Base-by-base conservation (phyloP, 1,139 yeast species). In the Eremothecium cymbalariae region DNA sequence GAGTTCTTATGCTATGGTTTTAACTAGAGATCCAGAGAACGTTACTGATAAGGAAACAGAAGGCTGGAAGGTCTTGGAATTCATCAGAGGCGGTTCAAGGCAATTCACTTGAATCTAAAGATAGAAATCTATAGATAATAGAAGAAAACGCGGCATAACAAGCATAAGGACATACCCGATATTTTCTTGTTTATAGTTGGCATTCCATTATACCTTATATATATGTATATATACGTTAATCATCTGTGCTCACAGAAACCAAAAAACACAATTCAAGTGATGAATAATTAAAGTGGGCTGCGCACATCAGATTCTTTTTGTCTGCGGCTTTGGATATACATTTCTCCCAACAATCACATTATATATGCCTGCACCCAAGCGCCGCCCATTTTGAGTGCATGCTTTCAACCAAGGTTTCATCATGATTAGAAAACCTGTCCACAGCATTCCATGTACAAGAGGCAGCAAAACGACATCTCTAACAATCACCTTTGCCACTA, bases 51-150 rank as follows among this genome's bases (percentile, higher is more conserved):
- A 73, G 38, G 86, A 79, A 50, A 93, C 99, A 18, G 95, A 85
- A 55, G 99, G 99, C 27, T 93, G 98, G 98, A 85, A 84, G 66
- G 77, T 93, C 39, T 64, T 90, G 55, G 98, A 93, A 63, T 83
- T 93, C 58, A 96, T 86, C 35, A 80, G 96, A 57, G 95, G 95
- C 47, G 93, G 86, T 33, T 79, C 94, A 33, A 77, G 95, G 65
- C 83, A 81, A 40, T 85, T 82, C 74, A 86, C 88, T 48, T 85
- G 57, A 59, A 18, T n/a, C n/a, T n/a, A n/a, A n/a, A n/a, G n/a
- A n/a, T n/a, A n/a, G n/a, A n/a, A n/a, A n/a, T n/a, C n/a, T n/a
- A n/a, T n/a, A n/a, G n/a, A n/a, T n/a, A n/a, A n/a, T n/a, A n/a
- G n/a, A n/a, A 18, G 18, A 2, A 21, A 12, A 13, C 21, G 11